These are phyloP conservation scores for Ogataea nonfermentans DNA, from an alignment of 805 yeast species.

Conservation along the genomic window DNA sequence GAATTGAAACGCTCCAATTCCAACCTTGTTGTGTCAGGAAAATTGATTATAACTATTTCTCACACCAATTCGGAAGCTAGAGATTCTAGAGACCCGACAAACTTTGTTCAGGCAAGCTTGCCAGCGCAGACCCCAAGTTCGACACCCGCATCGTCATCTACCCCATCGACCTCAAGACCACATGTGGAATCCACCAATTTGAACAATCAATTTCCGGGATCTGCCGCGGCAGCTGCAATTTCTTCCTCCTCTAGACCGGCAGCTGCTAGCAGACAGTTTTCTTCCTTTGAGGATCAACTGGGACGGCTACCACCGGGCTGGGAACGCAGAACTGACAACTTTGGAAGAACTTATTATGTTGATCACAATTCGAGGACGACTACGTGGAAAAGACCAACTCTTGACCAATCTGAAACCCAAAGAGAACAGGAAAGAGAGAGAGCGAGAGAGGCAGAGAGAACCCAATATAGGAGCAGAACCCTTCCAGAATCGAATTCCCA, in stretches of 20 bases:
- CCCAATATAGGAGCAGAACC: constrained; percentile 87
- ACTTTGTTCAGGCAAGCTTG: constrained; percentile 17
- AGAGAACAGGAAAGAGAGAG: constrained; percentile 57
- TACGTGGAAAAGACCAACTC: constrained; percentile 97
- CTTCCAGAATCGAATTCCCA: constrained; percentile 73
- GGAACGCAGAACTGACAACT: constrained; percentile 97
- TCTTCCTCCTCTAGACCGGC: constrained; percentile 28
- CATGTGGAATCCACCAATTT: constrained; percentile 13
- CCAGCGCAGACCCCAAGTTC: constrained; percentile 5
- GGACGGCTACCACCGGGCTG: constrained; percentile 98
- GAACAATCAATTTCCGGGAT: constrained; percentile 27
- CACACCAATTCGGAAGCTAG: constrained; percentile 34
- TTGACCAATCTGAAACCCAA: constrained; percentile 75
- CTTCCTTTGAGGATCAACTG: constrained; percentile 94
- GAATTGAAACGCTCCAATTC: constrained; percentile 91
- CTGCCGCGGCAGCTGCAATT: constrained; percentile 29
- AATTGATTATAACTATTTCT: constrained; percentile 74
- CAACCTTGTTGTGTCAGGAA: constrained; percentile 89
- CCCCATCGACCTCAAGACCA: constrained; percentile 14
- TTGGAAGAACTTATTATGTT: constrained; percentile 96
- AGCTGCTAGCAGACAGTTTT: constrained; percentile 59
- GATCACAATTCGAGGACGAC: constrained; percentile 98
- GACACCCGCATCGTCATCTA: constrained; percentile 9
- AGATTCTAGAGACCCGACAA: constrained; percentile 33
- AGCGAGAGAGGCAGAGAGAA: constrained; percentile 81